A percentile compares a stretch with the other conserved stretches of the same genome.
phyloP scores from a whole-genome alignment of 257 asterid genomes.

The Nicotiana tomentosiformis region DNA sequence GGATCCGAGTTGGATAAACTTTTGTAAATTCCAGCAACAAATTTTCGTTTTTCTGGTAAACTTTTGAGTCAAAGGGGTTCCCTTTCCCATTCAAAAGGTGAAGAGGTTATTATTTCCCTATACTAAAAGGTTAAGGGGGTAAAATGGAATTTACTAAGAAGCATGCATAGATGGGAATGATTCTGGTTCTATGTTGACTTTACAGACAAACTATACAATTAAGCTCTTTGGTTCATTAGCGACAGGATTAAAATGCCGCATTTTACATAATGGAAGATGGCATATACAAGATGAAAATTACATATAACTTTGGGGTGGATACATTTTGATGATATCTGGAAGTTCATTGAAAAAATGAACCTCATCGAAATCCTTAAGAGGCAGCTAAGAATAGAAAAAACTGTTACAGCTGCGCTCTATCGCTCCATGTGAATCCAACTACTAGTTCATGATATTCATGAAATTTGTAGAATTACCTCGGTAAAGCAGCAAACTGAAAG shows the following conservation, averaged over 20 bases:
- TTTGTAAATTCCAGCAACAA: no score
- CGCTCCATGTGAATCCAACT: not conserved
- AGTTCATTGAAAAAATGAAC: not conserved
- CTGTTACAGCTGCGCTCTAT: not conserved
- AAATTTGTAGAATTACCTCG: slow-evolving; percentile 1
- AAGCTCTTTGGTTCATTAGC: not conserved
- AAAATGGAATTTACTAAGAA: not conserved
- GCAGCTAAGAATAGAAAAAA: not conserved
- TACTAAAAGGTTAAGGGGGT: no score
- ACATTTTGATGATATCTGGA: not conserved
- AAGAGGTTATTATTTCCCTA: no score
- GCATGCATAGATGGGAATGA: not conserved
- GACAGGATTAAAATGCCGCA: not conserved
- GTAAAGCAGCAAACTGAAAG: not conserved
- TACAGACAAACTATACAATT: not conserved
- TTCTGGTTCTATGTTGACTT: not conserved
- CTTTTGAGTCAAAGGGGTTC: no score
- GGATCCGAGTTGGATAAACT: no score
- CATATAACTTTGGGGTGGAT: not conserved
- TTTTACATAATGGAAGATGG: not conserved
- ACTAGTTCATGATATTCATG: not conserved
- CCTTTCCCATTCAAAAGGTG: no score
- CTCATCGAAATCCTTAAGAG: not conserved
- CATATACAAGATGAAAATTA: not conserved
- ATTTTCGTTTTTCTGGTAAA: no score